Evolutionary conservation across 495 filamentous ascomycete genomes (phyloP).

Genomic region (Neurospora discreta): DNA sequence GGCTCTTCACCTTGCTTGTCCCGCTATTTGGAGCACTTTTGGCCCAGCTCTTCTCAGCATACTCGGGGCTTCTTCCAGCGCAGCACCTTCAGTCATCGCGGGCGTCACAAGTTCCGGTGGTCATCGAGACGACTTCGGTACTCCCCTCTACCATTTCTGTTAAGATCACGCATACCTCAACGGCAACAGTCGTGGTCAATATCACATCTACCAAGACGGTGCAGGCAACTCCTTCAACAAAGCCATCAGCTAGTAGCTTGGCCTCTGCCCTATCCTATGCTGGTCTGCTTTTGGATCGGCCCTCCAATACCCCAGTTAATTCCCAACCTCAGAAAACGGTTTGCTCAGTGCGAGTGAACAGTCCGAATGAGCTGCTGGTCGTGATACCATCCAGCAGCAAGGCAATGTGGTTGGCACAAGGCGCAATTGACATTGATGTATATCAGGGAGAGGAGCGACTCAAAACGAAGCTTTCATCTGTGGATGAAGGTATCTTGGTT

Average conservation of each 20-base stretch:
- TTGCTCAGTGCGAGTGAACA: conserved; percentile 26
- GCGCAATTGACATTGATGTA: conserved; percentile 33
- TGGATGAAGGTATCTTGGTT: conserved; percentile 35
- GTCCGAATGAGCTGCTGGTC: conserved; percentile 29
- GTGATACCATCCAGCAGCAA: conserved; percentile 27
- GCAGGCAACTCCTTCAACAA: conserved; percentile 27
- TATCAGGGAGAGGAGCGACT: conserved; percentile 27
- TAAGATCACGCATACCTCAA: conserved; percentile 20
- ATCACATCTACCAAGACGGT: conserved; percentile 27
- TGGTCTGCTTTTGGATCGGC: conserved; percentile 28
- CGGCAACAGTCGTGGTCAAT: conserved; percentile 24
- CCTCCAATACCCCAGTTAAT: conserved; percentile 12
- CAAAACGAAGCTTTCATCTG: conserved; percentile 29
- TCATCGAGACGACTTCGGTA: neutral
- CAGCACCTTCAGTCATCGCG: neutral
- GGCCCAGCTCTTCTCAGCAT: neutral
- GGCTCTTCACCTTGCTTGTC: conserved; percentile 5
- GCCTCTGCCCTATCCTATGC: conserved; percentile 25
- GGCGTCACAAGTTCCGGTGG: neutral
- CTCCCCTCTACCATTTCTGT: conserved; percentile 1
- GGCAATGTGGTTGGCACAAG: conserved; percentile 28
- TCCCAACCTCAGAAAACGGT: conserved; percentile 15
- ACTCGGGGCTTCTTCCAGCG: neutral
- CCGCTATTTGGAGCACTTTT: conserved; percentile 9
- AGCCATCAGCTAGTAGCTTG: conserved; percentile 19